Evolutionary conservation across 768 basidiomycete genomes (phyloP), one percentile per base, ranked within the genome.

Genomic region (Termitomyces sp.): DNA sequence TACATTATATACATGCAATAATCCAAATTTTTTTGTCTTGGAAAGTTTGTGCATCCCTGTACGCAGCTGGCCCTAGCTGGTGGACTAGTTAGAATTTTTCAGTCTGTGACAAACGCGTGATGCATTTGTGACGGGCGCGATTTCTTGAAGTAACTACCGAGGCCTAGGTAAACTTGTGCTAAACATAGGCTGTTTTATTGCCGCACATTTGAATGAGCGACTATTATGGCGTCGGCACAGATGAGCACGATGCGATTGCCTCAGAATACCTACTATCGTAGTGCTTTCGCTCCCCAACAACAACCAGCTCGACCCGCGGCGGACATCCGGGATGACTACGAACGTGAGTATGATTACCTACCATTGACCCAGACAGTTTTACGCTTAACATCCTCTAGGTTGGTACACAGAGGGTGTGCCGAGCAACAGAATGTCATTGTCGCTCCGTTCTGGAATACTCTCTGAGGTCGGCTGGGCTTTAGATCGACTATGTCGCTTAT

Each of bases 391-490:
- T 59, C 49, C 35, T 55, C 23, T 15, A 91, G 90, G 89, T 63
- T 92, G 90, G 84, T 94, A 92, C 64, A 89, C 91, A n/a, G 90
- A 94, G 62, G 75, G 80, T 1, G 78, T 82, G 2, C 76, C 88
- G 0, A 86, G 75, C 66, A 98, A 98, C 68, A 82, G 95, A 42
- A 92, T 98, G 84, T 77, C 93, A n/a, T 83, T 99, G 15, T 87
- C 94, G 2, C 72, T 98, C 42, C 82, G 85, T 26, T 98, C 92
- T 14, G 88, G 85, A 5, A 87, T 98, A 47, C 78, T 85, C 53
- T 71, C 81, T 8, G 96, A 98, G 66, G 79, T 94, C 55, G 84
- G 84, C 55, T 98, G 93, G 90, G 91, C 94, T 19, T 80, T 99
- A 40, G 88, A 93, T 63, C 85, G 90, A 48, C 80, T 98, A 10